Conservation (phyloP, 495 filamentous ascomycete species). For the Stereocaulon alpinum region DNA sequence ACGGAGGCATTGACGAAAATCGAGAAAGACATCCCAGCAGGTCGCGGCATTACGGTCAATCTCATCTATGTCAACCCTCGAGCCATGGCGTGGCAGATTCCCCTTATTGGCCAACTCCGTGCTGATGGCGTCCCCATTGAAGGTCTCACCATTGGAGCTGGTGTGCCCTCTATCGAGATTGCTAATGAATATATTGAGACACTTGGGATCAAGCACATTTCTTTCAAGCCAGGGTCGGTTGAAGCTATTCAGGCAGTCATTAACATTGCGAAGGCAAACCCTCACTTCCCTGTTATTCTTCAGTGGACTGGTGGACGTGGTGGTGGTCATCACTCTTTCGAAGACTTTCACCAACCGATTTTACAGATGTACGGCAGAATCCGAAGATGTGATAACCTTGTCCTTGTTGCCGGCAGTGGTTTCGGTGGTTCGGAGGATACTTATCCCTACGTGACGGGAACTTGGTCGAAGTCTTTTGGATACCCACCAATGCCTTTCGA, state of each 20-base stretch:
- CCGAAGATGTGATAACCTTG: conserved; percentile 70
- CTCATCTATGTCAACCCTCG: conserved; percentile 94
- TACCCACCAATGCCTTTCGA: conserved; percentile 93
- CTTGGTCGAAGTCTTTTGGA: conserved; percentile 73
- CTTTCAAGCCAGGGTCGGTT: conserved; percentile 87
- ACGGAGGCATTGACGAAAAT: conserved; percentile 83
- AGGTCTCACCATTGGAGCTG: conserved; percentile 87
- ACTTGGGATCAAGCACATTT: conserved; percentile 87
- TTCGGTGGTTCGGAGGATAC: conserved; percentile 88
- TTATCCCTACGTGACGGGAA: conserved; percentile 84
- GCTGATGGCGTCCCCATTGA: conserved; percentile 87
- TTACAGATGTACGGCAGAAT: conserved; percentile 85
- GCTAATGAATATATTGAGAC: conserved; percentile 90
- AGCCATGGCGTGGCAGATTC: conserved; percentile 97
- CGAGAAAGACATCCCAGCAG: conserved; percentile 75
- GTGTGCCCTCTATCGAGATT: conserved; percentile 88
- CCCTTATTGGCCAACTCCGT: conserved; percentile 72
- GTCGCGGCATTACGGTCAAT: conserved; percentile 88
- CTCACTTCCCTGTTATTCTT: conserved; percentile 76
- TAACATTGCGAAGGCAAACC: conserved; percentile 86
- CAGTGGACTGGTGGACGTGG: conserved; percentile 95
- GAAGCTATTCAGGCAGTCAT: conserved; percentile 85
- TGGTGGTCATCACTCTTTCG: conserved; percentile 89
- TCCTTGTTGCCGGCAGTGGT: conserved; percentile 82
- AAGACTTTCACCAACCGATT: conserved; percentile 90